Evolutionary conservation across 495 filamentous ascomycete genomes (phyloP), one percentile per base, ranked within the genome.

Genomic region (Viridothelium virens): DNA sequence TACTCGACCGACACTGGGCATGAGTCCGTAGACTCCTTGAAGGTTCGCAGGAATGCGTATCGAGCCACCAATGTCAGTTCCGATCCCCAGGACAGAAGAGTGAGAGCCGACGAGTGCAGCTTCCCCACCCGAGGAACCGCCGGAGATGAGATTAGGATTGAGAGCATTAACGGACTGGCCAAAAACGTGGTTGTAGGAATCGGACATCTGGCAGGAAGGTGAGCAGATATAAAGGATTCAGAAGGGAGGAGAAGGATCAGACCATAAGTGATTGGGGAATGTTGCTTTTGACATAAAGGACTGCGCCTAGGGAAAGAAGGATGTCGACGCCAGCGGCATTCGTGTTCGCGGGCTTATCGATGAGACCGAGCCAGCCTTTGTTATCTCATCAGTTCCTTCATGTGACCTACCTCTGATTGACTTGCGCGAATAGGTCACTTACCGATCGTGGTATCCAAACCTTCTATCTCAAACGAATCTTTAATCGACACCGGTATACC

Each of bases 101-200:
- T 75, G 67, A 48, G 84, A 70, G 0, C 75, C 78, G 11, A 78
- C 61, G 14, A 84, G 68, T 1, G 82, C 84, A 14, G 80, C 84
- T 71, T 87, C 85, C 39, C 84, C 84, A 0, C 85, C 85, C 1
- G 81, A 83, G 56, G 81, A 84, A 4, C 87, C 88, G n/a, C 65
- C 65, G 18, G 65, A 63, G 34, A 63, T 67, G 25, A 67, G 47
- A 47, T 63, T 56, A n/a, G 11, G 31, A 31, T 67, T 46, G 11
- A 63, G 72, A 0, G 87, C 87, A 72, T 92, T 90, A n/a, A 85
- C 73, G 0, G 83, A 85, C 7, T 83, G 78, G 6, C 87, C 87
- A 64, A 89, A 84, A 33, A 90, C 73, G 69, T 89, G 87, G 71
- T 88, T 89, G 33, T 62, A 46, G 37, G 64, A 56, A n/a, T 73